Conservation (phyloP, 306 rosid genomes). For the apple (Malus domestica) region DNA sequence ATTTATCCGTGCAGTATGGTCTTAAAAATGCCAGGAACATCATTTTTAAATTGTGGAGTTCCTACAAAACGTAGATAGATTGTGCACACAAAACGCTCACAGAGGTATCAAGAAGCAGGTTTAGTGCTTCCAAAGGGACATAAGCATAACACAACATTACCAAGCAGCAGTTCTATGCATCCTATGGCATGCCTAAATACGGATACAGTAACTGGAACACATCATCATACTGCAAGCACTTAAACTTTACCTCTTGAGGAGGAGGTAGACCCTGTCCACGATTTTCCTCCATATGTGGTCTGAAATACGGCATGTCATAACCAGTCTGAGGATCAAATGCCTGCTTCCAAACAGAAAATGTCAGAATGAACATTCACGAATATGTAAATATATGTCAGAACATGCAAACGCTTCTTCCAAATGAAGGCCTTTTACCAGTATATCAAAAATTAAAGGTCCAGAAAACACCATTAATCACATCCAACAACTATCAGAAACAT, state of each 20-base stretch:
- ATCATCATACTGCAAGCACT: background rate
- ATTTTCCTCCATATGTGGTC: conserved; percentile 73
- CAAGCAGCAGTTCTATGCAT: no score
- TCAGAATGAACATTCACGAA: conserved; percentile 16
- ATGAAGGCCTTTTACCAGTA: background rate
- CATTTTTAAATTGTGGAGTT: background rate
- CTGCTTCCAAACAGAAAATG: conserved; percentile 36
- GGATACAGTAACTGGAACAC: background rate
- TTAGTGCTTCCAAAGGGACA: background rate
- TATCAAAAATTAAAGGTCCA: background rate
- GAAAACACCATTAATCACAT: background rate
- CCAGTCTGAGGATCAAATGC: conserved; percentile 82
- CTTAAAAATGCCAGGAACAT: background rate
- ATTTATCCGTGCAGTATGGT: background rate
- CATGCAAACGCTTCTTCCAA: background rate
- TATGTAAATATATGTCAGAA: background rate
- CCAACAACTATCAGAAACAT: background rate
- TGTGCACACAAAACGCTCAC: background rate
- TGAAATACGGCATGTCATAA: conserved; percentile 76
- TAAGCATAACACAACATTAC: no score
- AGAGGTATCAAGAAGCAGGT: background rate
- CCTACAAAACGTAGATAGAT: background rate
- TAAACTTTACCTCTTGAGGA: conserved; percentile 63
- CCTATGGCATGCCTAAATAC: background rate
- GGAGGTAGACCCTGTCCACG: conserved; percentile 57